Base-by-base conservation (phyloP, 2,329 filamentous ascomycete species). In the Ceratocystis colombiana region DNA sequence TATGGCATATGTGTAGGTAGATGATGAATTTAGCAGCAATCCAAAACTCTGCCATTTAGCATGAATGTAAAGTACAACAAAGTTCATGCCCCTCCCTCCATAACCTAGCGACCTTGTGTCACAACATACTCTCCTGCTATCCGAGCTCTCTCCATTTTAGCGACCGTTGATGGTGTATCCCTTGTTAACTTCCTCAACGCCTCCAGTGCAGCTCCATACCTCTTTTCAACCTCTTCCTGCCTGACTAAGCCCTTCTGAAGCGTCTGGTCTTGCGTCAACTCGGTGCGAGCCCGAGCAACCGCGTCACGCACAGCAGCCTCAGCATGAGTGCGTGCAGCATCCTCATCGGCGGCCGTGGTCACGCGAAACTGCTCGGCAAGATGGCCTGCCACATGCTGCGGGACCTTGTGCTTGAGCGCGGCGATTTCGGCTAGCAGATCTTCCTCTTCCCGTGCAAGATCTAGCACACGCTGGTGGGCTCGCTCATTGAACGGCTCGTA, bases 391-490 rank as follows among this genome's bases (percentile, higher is more conserved):
- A 78, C 77, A 8, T 75, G 71, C 17, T 71, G 72, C 22, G 83
- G 82, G 1, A 83, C 79, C 68, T 75, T 74, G 68, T 80, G 79
- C 73, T 85, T 85, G n/a, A 85, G 77, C 37, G 76, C 75, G 6
- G 84, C 84, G 70, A 87, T 84, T 71, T 86, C 82, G 70, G 84
- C 81, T 57, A 86, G 80, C 2, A 87, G 78, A 71, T 83, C 83
- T 72, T 87, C 84, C 70, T 87, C 84, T 67, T 85, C 79, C 68
- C 80, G 77, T 68, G 82, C 79, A n/a, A 86, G 79, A 46, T 82
- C 80, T 72, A 84, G 82, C 70, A 86, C 81, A 70, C 79, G 80
- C 68, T 79, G 77, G 71, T 84, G 83, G 70, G 82, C 80, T 72
- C 81, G 81, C 2, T 77, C 74, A 76, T 87, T 82, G 71, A 86